Evolutionary conservation across 768 basidiomycete species (phyloP), one percentile per base, ranked within the genome.

Genomic region (Porpolomopsis calyptriformis): DNA sequence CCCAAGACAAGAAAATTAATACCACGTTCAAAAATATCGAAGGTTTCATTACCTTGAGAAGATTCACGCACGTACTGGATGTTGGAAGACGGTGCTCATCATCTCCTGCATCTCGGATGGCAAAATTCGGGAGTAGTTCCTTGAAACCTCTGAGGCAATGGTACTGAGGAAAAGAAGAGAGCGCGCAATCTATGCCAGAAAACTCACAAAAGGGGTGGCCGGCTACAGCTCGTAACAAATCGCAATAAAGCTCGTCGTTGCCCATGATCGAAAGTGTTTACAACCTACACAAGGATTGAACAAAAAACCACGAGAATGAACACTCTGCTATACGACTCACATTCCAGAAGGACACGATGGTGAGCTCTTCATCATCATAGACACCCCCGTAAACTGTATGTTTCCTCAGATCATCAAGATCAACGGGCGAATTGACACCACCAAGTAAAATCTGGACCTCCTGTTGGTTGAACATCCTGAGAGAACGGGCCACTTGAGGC

Each of bases 381-480:
- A 82, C 56, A 4, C 92, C 90, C 1, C 90, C 89, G 50, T 94
- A 91, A 42, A 80, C 74, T 0, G 88, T 88, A 55, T 98, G 70
- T 7, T 60, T 55, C 47, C 80, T 69, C 48, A 97, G 63, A 61
- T 99, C 93, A 12, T 83, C 78, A 6, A 97, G 52, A 57, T 93
- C 85, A 39, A 94, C 82, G 0, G 85, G 83, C 0, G 86, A 70
- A 49, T 93, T 85, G 25, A 86, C 85, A 5, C 89, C 91, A 0
- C 93, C 93, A 4, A 99, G 71, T 1, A 98, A 69, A 40, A 94
- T 83, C 59, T 92, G 91, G 3, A 97, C 70, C 62, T 98, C 96
- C 58, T 89, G 85, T 53, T 94, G 93, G 61, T 97, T 94, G 66
- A 98, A 99, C 88, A 98, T 93, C 37, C 90, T 87, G 50, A 40